Percentiles rank a stretch among this genome's conserved stretches.
Evolutionary conservation across 495 filamentous ascomycete species (phyloP).

Genomic region (Trichocladium antarcticum): DNA sequence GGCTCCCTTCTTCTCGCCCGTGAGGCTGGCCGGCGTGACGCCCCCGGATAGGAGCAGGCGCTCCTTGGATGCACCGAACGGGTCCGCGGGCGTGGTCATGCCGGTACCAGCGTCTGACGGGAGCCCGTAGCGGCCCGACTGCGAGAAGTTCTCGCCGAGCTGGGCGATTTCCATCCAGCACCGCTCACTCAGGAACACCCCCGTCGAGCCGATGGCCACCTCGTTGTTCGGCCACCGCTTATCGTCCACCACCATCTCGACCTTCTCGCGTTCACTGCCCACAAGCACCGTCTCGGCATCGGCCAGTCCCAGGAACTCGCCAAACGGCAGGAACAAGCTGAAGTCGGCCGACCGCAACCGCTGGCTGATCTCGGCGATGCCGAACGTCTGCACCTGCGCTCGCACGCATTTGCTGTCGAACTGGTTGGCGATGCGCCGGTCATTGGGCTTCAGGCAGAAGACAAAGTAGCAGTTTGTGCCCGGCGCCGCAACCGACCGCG

Average conservation of each 20-base stretch:
- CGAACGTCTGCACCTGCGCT: slow-evolving; percentile 86
- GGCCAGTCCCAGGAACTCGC: slow-evolving; percentile 82
- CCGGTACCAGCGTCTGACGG: slow-evolving; percentile 37
- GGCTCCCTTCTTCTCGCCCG: slow-evolving; percentile 59
- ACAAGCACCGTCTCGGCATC: slow-evolving; percentile 75
- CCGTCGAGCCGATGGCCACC: slow-evolving; percentile 79
- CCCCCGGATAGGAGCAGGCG: slow-evolving; percentile 49
- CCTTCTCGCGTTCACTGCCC: slow-evolving; percentile 87
- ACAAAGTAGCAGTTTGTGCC: slow-evolving; percentile 90
- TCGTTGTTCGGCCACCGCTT: slow-evolving; percentile 87
- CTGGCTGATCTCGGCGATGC: slow-evolving; percentile 94
- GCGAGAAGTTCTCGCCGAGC: slow-evolving; percentile 50
- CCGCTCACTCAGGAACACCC: slow-evolving; percentile 87
- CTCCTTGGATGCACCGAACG: slow-evolving; percentile 59
- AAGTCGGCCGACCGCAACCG: slow-evolving; percentile 86
- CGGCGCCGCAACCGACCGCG: slow-evolving; percentile 62
- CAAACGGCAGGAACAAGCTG: slow-evolving; percentile 89
- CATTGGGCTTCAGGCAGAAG: slow-evolving; percentile 95
- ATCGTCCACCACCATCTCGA: slow-evolving; percentile 77
- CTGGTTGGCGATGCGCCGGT: slow-evolving; percentile 92
- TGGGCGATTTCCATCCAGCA: slow-evolving; percentile 87
- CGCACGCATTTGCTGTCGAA: slow-evolving; percentile 98
- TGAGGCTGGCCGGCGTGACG: slow-evolving; percentile 51
- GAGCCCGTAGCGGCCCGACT: slow-evolving; percentile 40
- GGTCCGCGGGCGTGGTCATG: slow-evolving; percentile 26